Percentiles rank a stretch among this genome's conserved stretches.
Evolutionary conservation across 1,284 basidiomycete genomes (phyloP).

Genomic region (Fomitopsis schrenkii): DNA sequence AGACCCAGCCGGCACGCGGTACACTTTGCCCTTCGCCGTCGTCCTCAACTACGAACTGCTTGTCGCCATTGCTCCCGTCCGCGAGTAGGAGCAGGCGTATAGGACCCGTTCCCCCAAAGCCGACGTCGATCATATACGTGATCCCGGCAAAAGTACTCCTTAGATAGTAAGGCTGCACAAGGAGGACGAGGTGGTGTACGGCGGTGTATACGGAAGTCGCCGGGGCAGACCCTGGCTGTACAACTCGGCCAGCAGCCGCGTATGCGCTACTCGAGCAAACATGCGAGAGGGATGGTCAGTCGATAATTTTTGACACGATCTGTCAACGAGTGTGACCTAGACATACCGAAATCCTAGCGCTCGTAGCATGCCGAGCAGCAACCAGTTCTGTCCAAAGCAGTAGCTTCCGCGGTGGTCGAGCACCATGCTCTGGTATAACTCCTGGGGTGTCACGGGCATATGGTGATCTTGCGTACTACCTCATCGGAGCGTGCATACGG

Average conservation of each 20-base stretch:
- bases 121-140: not conserved
- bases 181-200: not conserved
- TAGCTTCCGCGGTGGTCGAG: not conserved
- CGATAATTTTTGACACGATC: not conserved
- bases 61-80: not conserved
- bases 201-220: not conserved
- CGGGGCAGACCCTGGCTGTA: not conserved
- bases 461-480: not conserved
- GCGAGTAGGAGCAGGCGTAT: not conserved
- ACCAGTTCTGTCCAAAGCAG: not conserved
- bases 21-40: not conserved
- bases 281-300: too few relatives aligned
- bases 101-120: not conserved
- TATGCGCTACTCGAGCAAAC: not conserved
- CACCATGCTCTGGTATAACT: not conserved
- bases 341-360: not conserved
- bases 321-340: not conserved
- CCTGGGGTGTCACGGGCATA: not conserved
- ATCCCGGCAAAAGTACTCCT: not conserved
- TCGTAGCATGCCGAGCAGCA: not conserved
- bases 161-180: not conserved
- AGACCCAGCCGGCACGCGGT: not conserved
- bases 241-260: not conserved
- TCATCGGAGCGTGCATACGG: not conserved
- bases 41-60: not conserved